Evolutionary conservation across 805 yeast species (phyloP), one percentile per base, ranked within the genome.

Genomic region (Candida alai): DNA sequence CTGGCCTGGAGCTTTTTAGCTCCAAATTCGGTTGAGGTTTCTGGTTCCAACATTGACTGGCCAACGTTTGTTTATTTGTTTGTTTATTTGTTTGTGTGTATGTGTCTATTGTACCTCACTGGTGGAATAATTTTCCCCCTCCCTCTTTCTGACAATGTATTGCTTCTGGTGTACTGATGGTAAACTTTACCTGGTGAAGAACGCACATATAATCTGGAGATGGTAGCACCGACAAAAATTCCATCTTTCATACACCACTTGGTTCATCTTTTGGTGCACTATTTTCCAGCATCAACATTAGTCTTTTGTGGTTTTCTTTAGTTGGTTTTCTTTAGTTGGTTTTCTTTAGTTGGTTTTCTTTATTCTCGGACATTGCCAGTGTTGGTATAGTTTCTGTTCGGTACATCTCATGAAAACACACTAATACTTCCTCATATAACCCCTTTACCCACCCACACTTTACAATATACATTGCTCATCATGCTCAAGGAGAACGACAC

Each of bases 401-500:
- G n/a, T 11, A 21, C 23, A 26, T 13, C 17, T 13, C 19, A n/a
- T 11, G 17, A n/a, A 26, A 4, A n/a, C 6, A 25, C 11, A 25
- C 9, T 12, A 6, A 24, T 17, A 24, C 27, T 14, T 9, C 7
- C 13, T 8, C 11, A 26, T 26, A 4, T 12, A 4, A 26, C 16
- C 10, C 24, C 9, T 21, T 10, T n/a, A 21, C 24, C 9, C n/a
- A 21, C n/a, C 9, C 24, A 21, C 24, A 10, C 24, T 9, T 21
- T n/a, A n/a, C 24, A 21, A 9, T n/a, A 21, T 21, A 28, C 34
- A 11, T n/a, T n/a, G 16, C 11, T 13, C 8, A 37, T 30, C 22
- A 50, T 47, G 54, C 41, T 49, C 26, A 46, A 50, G 28, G 67
- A 60, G 25, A 65, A 62, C 45, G 60, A 52, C 13, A 52, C 50